Evolutionary conservation across 495 filamentous ascomycete genomes (phyloP).

Genomic region (Penicillium daleae): DNA sequence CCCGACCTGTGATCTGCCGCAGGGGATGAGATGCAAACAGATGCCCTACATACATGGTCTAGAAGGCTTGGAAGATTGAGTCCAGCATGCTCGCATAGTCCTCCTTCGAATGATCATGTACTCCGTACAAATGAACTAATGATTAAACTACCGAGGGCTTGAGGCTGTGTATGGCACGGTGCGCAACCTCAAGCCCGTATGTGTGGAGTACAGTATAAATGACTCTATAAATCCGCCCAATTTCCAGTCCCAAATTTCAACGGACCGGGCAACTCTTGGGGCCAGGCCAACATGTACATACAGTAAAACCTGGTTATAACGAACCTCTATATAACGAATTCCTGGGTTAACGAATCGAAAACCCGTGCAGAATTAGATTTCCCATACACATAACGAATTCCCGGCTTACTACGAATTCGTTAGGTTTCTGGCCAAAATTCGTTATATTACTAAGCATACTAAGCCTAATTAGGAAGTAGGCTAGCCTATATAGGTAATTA

Average conservation of each 20-base stretch:
- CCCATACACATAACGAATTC: too few species aligned
- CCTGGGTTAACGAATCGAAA: too few species aligned
- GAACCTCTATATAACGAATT: too few species aligned
- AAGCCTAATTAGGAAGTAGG: too few species aligned
- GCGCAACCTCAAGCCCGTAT: not conserved
- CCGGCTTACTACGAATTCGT: too few species aligned
- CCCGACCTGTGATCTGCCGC: constrained; percentile 8
- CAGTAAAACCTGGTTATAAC: too few species aligned
- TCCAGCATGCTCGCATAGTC: not conserved
- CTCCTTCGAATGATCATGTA: not conserved
- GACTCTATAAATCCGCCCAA: not conserved
- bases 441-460: too few species aligned
- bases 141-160: not conserved
- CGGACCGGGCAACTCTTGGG: not conserved
- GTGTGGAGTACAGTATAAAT: not conserved
- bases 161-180: not conserved
- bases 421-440: too few species aligned
- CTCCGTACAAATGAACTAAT: too few species aligned
- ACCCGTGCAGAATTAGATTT: too few species aligned
- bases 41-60: not conserved
- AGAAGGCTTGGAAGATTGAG: not conserved
- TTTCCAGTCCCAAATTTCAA: not conserved
- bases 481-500: too few species aligned
- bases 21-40: constrained; percentile 6
- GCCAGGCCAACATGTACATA: too few species aligned